Percentiles rank a stretch among this genome's conserved stretches.
phyloP scores from a whole-genome alignment of 371 early-diverging fungal species.

The Mortierella sp. region DNA sequence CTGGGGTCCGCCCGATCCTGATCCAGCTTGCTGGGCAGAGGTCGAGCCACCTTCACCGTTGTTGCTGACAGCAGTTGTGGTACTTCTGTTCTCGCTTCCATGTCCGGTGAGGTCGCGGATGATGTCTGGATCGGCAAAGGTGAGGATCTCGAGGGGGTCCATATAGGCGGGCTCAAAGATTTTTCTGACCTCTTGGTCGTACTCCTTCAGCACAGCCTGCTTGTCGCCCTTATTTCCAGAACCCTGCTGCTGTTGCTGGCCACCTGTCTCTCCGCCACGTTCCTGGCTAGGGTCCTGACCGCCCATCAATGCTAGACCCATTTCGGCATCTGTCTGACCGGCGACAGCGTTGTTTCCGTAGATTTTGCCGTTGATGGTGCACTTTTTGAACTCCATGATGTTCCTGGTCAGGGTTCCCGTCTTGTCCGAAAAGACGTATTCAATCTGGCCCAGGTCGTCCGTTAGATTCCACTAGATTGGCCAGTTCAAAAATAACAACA shows the following conservation, averaged over 20 bases:
- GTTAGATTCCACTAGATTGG: slow-evolving; percentile 87
- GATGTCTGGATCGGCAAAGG: slow-evolving; percentile 89
- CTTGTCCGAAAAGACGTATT: slow-evolving; percentile 97
- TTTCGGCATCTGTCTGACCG: slow-evolving; percentile 72
- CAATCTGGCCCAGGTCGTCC: slow-evolving; percentile 96
- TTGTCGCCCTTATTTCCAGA: slow-evolving; percentile 33
- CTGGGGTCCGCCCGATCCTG: slow-evolving; percentile 39
- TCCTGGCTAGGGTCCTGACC: slow-evolving; percentile 34
- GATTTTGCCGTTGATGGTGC: slow-evolving; percentile 83
- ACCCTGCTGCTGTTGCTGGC: slow-evolving; percentile 12
- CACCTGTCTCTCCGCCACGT: slow-evolving; percentile 9
- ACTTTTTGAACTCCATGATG: slow-evolving; percentile 89
- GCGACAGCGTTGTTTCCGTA: slow-evolving; percentile 85
- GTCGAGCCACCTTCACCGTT: slow-evolving; percentile 37
- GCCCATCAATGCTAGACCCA: slow-evolving; percentile 63
- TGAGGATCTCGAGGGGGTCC: slow-evolving; percentile 72
- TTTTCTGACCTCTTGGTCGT: slow-evolving; percentile 68
- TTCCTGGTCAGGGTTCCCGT: slow-evolving; percentile 99
- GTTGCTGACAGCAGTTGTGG: slow-evolving; percentile 18
- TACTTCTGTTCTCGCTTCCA: slow-evolving; percentile 19
- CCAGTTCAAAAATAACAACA: slow-evolving; percentile 12
- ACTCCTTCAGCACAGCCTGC: slow-evolving; percentile 70
- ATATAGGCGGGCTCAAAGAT: slow-evolving; percentile 82
- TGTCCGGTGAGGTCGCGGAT: slow-evolving; percentile 60
- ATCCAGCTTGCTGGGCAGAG: neutral